Conservation (phyloP, 345 rosid species). For the Gossypium ekmanianum region DNA sequence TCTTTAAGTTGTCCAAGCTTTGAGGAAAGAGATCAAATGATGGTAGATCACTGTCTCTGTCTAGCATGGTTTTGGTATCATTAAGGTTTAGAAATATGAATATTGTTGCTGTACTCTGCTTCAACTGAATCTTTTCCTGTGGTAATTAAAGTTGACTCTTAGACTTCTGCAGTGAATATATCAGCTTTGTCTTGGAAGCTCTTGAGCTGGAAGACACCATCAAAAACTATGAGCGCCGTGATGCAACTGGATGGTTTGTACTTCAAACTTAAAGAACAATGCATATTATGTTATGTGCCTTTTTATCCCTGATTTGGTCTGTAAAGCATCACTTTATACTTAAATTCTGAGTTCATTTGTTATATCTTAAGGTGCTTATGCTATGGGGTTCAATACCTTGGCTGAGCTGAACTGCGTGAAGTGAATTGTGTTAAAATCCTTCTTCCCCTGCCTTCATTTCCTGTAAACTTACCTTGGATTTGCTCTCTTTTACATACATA, state of each 20-base stretch:
- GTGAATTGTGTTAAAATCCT: not conserved
- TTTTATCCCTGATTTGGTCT: not conserved
- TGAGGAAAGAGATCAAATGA: not conserved
- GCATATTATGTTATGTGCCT: not conserved
- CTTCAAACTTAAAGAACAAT: conserved; percentile 8
- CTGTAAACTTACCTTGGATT: not conserved
- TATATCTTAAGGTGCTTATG: not conserved
- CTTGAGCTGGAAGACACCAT: conserved; percentile 70
- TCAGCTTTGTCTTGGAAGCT: conserved; percentile 57
- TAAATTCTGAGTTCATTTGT: not conserved
- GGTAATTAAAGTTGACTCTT: conserved; percentile 9
- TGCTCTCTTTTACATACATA: not conserved
- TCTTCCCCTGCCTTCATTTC: not conserved
- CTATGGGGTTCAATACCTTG: not conserved
- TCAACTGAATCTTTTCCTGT: not conserved
- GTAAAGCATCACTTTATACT: not conserved
- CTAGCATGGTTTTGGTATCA: not conserved
- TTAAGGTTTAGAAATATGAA: conserved; percentile 1
- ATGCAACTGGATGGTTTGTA: conserved; percentile 66
- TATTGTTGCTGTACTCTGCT: conserved; percentile 1
- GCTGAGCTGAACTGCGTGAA: not conserved
- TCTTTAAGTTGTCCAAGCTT: not conserved
- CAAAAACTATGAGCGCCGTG: conserved; percentile 59
- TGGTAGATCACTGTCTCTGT: not conserved
- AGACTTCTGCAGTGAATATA: conserved; percentile 49